A percentile compares a stretch with the other conserved stretches of the same genome.
These are phyloP conservation scores for Dipodascopsis uninucleata DNA, from an alignment of 805 yeast genomes.

Conservation along the genomic window DNA sequence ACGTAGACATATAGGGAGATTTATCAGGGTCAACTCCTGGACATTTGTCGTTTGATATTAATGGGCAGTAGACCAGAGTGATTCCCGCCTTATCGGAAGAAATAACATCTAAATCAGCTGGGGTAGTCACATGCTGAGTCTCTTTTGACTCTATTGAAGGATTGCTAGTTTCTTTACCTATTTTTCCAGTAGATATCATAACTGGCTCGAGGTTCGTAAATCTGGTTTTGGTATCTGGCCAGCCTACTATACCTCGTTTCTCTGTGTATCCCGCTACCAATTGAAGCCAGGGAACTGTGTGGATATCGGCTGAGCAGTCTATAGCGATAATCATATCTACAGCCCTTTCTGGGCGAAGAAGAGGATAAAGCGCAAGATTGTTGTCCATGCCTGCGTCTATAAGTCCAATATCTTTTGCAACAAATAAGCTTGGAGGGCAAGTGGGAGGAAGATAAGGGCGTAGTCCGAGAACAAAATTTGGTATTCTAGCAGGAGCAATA, in stretches of 20 bases:
- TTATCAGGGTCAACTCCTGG: constrained; percentile 29
- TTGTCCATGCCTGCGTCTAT: constrained; percentile 33
- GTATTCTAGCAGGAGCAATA: constrained; percentile 26
- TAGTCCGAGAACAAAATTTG: constrained; percentile 28
- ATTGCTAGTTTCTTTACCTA: neutral
- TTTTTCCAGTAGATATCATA: constrained; percentile 10
- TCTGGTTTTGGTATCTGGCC: no score
- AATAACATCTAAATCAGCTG: no score
- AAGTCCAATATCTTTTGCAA: constrained; percentile 14
- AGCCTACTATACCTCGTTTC: constrained; percentile 26
- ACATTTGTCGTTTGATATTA: constrained; percentile 26
- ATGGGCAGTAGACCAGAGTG: constrained; percentile 30
- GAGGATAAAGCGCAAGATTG: constrained; percentile 47
- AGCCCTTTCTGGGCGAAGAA: constrained; percentile 52
- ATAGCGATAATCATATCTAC: constrained; percentile 58
- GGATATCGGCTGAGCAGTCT: constrained; percentile 48
- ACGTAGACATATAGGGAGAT: constrained; percentile 29
- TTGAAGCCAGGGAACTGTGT: constrained; percentile 30
- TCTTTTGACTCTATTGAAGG: neutral
- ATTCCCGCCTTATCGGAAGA: constrained; percentile 13
- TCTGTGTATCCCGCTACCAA: constrained; percentile 29
- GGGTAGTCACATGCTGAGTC: neutral
- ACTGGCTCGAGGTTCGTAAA: neutral
- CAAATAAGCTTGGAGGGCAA: constrained; percentile 24
- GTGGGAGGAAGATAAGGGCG: constrained; percentile 13